Conservation (phyloP, 31 red algal species). For the Pterothamnion heteromorphum region DNA sequence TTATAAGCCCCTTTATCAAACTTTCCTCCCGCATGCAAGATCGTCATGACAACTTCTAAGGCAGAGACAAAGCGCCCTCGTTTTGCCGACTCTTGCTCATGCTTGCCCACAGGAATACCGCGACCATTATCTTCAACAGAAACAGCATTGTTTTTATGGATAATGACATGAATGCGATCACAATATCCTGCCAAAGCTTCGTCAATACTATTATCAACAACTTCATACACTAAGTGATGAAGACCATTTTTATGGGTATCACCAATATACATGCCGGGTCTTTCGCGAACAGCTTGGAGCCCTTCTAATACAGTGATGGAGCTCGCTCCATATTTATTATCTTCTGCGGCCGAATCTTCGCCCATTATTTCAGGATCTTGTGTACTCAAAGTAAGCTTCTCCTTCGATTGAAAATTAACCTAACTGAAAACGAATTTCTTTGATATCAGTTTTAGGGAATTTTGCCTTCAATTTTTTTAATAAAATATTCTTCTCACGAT, state of each 20-base stretch:
- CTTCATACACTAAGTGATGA: slow-evolving; percentile 48
- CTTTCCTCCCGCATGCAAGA: slow-evolving; percentile 52
- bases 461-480: too few relatives aligned
- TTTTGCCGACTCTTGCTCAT: neutral
- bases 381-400: too few relatives aligned
- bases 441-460: too few relatives aligned
- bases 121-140: slow-evolving; percentile 49
- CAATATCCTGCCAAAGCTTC: slow-evolving; percentile 38
- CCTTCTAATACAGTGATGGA: slow-evolving; percentile 41
- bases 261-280: slow-evolving; percentile 54
- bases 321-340: neutral
- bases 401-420: too few relatives aligned
- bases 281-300: slow-evolving; percentile 39
- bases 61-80: neutral
- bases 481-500: too few relatives aligned
- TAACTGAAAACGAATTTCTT: too few relatives aligned
- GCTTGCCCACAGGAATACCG: slow-evolving; percentile 43
- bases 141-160: slow-evolving; percentile 29
- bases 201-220: slow-evolving; percentile 46
- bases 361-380: too few relatives aligned
- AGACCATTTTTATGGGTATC: slow-evolving; percentile 19
- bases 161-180: slow-evolving; percentile 15
- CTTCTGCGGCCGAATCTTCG: too few relatives aligned
- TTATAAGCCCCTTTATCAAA: slow-evolving; percentile 44
- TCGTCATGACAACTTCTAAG: slow-evolving; percentile 38